Conservation (phyloP, 2,329 filamentous ascomycete species). For the Celoporthe dispersa region DNA sequence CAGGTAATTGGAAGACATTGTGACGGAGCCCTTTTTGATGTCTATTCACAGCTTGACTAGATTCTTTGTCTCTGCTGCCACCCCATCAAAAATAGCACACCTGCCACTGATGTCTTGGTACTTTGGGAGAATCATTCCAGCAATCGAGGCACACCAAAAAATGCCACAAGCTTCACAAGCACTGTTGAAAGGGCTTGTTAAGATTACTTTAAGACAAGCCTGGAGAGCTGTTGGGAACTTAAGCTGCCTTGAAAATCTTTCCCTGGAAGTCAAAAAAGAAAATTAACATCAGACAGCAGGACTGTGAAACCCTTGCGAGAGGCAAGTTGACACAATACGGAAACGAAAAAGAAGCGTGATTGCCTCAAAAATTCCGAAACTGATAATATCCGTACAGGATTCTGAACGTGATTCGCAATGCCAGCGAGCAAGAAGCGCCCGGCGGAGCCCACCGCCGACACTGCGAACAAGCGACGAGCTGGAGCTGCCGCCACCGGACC, state of each 20-base stretch:
- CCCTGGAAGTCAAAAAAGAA: background rate
- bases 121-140: background rate
- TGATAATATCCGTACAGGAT: background rate
- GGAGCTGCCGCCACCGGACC: background rate
- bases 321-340: background rate
- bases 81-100: background rate
- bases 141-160: background rate
- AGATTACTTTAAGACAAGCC: background rate
- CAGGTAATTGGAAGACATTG: background rate
- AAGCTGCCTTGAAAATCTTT: background rate
- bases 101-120: background rate
- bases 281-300: background rate
- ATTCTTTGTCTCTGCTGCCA: background rate
- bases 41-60: background rate
- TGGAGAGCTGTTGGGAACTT: too few relatives aligned
- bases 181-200: background rate
- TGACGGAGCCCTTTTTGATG: background rate
- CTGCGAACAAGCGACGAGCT: background rate
- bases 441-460: background rate
- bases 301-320: background rate
- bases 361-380: background rate
- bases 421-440: slow-evolving; percentile 14
- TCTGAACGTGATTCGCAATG: background rate
- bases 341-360: background rate
- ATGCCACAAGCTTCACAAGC: background rate